Evolutionary conservation across 2,329 filamentous ascomycete species (phyloP).

Genomic region (Pestalotiopsis fici): DNA sequence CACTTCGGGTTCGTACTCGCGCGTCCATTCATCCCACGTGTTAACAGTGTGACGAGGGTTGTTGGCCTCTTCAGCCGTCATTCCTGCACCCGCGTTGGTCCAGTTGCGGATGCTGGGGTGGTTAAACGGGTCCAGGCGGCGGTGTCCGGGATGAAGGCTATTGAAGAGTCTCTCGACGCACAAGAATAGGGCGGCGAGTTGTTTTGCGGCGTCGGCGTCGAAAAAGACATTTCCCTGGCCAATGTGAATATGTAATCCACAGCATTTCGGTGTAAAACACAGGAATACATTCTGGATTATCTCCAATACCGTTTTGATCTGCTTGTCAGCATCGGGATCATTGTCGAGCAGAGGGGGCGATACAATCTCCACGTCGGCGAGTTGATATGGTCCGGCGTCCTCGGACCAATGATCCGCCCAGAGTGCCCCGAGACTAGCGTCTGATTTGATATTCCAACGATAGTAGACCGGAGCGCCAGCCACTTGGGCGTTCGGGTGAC

Average conservation of each 20-base stretch:
- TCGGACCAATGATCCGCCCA: not conserved
- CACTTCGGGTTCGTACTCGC: not conserved
- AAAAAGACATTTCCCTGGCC: not conserved
- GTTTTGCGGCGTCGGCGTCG: not conserved
- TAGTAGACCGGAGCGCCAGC: not conserved
- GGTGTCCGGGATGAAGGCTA: not conserved
- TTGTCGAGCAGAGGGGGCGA: not conserved
- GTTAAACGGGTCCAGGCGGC: not conserved
- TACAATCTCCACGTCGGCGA: not conserved
- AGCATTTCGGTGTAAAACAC: not conserved
- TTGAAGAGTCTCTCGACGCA: not conserved
- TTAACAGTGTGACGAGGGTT: not conserved
- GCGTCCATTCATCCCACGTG: not conserved
- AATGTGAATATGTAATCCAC: not conserved
- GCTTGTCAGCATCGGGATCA: not conserved
- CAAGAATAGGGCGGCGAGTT: not conserved
- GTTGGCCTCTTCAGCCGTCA: not conserved
- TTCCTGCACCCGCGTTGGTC: not conserved
- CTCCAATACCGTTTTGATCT: not conserved
- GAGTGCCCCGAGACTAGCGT: not conserved
- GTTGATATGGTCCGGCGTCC: not conserved
- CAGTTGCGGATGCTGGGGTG: not conserved
- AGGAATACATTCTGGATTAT: not conserved
- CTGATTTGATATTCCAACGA: not conserved
- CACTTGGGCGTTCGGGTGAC: not conserved